Base-by-base conservation (phyloP, 2,329 filamentous ascomycete species). In the Pseudogymnoascus sp. region DNA sequence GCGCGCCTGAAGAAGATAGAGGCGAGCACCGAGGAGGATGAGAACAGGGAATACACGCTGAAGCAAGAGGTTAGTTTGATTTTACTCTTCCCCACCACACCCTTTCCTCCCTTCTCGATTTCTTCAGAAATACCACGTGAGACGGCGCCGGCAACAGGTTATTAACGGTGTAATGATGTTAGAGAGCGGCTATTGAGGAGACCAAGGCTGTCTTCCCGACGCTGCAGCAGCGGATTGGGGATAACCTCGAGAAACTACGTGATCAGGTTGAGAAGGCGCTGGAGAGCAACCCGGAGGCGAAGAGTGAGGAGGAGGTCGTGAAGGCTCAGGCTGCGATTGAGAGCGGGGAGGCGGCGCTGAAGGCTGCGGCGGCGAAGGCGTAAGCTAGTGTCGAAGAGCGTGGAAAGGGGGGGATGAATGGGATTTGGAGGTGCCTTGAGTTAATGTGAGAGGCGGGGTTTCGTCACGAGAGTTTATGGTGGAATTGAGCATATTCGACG, bases 181-280 rank as follows among this genome's bases (percentile, higher is more conserved):
- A 72, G 70, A 66, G 68, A 4, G 63, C 66, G 2, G 92, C 89
- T 20, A 78, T 92, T n/a, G 86, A 92, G 66, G 90, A 99, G 77
- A 97, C 94, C 7, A 88, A 88, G 72, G 88, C 86, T 61, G 85
- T 97, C 28, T 88, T 97, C 68, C 87, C 81, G 2, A 84, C 84
- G 1, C 76, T 97, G 66, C 83, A 82, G 68, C 73, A 83, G 70
- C 87, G 90, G 70, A 91, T 97, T 67, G 76, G 75, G 50, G 84
- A 87, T 61, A 87, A 91, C 1, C 77, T 92, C 39, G 78, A 82
- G 62, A 90, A 86, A 71, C 79, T 97, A 57, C 86, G 95, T 75
- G 83, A 88, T 67, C 81, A 90, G 73, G 78, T 97, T 68, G 89
- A 92, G 67, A 77, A 83, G n/a, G 75, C 76, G 28, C 83, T 79